Base-by-base conservation (phyloP, 140 eudicot genomes). In the Flaveria floridana region DNA sequence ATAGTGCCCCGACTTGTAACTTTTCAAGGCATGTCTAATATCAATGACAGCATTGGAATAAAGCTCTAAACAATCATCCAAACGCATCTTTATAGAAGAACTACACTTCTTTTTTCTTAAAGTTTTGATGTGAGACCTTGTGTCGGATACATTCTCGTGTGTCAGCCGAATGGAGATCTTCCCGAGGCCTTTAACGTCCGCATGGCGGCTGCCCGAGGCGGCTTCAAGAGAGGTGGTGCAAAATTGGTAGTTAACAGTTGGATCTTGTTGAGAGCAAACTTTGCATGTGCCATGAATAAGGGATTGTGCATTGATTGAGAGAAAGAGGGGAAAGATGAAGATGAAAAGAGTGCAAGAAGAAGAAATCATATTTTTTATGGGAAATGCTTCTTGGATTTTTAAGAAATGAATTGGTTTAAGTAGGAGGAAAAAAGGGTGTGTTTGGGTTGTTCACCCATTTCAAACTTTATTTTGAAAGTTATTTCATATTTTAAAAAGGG, bases 211-310 rank as follows among this genome's bases (percentile, higher is more conserved):
- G 18, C 89, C 91, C 0, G 84, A 78, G 72, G 84, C 88, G 0
- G 95, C 75, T 68, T 84, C 85, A 0, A 90, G 87, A 46, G 95
- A 84, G 6, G 84, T 65, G 47, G 77, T 77, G 71, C 96, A 90
- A 57, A 90, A 87, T 14, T 28, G 30, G 81, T 65, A 73, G 12
- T 75, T 78, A 52, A 87, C 78, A 74, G 72, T 72, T n/a, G 91
- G 91, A 74, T 86, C 81, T 70, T 70, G 73, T 48, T 82, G 65
- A 3, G 91, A 74, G 62, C 58, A 71, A 6, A 47, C 7, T 50
- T 85, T 74, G 75, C 96, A 89, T 11, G 91, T 83, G 67, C 71
- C 52, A 52, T 68, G 70, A 76, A 89, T 87, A 47, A 87, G 59
- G 44, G 68, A 72, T 37, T 76, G 52, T 55, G 63, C 57, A 14